These are phyloP conservation scores for Crithidia thermophila DNA, from an alignment of 208 protist genomes.

Conservation along the genomic window DNA sequence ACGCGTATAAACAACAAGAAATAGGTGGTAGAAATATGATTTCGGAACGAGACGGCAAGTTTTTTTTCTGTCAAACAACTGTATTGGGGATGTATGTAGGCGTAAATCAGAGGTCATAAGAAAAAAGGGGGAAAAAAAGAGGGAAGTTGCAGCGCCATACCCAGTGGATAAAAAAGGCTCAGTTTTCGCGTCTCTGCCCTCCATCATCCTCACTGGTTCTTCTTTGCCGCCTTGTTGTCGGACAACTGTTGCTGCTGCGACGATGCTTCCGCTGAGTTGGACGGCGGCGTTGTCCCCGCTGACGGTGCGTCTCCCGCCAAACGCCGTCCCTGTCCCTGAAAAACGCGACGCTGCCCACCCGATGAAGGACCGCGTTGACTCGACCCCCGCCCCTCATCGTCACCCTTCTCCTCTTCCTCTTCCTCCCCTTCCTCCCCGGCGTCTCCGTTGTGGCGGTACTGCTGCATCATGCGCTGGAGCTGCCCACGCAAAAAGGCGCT, in stretches of 20 bases:
- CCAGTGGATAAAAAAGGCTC: too few relatives aligned
- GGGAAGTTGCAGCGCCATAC: too few relatives aligned
- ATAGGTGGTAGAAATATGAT: too few relatives aligned
- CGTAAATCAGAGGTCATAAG: too few relatives aligned
- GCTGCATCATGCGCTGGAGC: constrained; percentile 25
- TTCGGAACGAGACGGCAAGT: too few relatives aligned
- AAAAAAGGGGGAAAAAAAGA: too few relatives aligned
- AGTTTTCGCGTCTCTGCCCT: neutral
- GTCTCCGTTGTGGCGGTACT: constrained; percentile 7
- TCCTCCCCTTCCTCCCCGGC: constrained; percentile 4
- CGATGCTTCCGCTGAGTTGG: neutral
- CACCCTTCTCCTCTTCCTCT: neutral
- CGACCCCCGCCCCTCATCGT: neutral
- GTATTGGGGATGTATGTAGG: too few relatives aligned
- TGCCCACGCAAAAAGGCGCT: constrained; percentile 23
- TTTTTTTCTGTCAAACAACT: neutral
- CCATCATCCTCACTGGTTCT: constrained; percentile 18
- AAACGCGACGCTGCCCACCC: neutral
- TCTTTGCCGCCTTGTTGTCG: neutral
- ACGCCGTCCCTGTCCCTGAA: constrained; percentile 28
- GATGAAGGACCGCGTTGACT: neutral
- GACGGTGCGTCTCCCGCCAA: constrained; percentile 16
- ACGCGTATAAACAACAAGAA: too few relatives aligned
- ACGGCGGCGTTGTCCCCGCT: neutral
- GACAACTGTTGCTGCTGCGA: neutral